Conservation (phyloP, 1,284 basidiomycete genomes). For the Boletellus deceptivus region DNA sequence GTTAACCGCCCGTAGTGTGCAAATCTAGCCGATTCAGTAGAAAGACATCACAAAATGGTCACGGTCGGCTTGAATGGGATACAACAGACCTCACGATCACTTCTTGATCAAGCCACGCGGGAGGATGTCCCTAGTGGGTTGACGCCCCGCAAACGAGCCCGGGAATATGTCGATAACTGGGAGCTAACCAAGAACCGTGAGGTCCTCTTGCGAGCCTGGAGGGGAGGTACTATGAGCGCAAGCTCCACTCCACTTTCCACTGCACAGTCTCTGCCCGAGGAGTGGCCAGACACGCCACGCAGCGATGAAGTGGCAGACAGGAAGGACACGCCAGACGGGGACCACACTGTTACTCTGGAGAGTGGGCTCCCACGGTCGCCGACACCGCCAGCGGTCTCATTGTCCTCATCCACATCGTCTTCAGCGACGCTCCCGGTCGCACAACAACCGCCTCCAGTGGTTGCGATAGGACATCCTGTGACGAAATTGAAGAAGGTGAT, state of each 20-base stretch:
- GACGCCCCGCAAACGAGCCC: constrained; percentile 70
- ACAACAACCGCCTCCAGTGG: constrained; percentile 8
- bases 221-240: constrained; percentile 31
- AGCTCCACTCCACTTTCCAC: constrained; percentile 23
- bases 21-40: constrained; percentile 38
- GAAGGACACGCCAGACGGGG: constrained; percentile 16
- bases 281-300: constrained; percentile 15
- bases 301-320: constrained; percentile 16
- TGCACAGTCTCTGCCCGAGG: constrained; percentile 33
- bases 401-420: constrained; percentile 42
- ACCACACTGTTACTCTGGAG: constrained; percentile 19
- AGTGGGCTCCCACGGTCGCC: constrained; percentile 10
- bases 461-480: constrained; percentile 14
- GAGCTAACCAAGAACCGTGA: constrained; percentile 62
- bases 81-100: constrained; percentile 46
- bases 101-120: constrained; percentile 58
- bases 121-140: constrained; percentile 64
- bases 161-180: constrained; percentile 69
- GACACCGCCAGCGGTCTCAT: constrained; percentile 28
- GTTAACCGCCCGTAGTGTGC: constrained; percentile 35
- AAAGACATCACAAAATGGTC: constrained; percentile 42
- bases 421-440: constrained; percentile 26
- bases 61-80: constrained; percentile 45
- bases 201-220: constrained; percentile 52
- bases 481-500: constrained; percentile 27